A percentile compares a stretch with the other conserved stretches of the same genome.
Conservation (phyloP, 192 early-diverging fungal genomes). For the Phycomyces blakesleeanus region DNA sequence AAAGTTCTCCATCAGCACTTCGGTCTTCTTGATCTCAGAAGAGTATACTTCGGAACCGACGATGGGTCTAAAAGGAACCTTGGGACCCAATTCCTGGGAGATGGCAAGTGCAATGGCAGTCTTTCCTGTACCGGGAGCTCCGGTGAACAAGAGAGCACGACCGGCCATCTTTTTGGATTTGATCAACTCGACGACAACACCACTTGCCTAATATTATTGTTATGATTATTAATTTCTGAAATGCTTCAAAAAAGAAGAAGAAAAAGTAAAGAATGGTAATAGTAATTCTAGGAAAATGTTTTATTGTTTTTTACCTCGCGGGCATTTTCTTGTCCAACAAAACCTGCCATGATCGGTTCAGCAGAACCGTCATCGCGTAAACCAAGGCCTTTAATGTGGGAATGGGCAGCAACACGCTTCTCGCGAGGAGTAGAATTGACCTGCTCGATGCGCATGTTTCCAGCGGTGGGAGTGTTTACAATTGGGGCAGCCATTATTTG, state of each 20-base stretch:
- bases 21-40: constrained; percentile 98
- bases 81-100: constrained; percentile 93
- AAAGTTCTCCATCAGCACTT: constrained; percentile 99
- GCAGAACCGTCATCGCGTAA: constrained; percentile 83
- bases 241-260: not conserved
- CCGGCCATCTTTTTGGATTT: constrained; percentile 97
- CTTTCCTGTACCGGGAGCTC: constrained; percentile 97
- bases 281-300: no score
- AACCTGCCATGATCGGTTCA: constrained; percentile 84
- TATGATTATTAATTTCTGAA: not conserved
- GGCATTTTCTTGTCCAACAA: constrained; percentile 96
- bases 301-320: constrained; percentile 64
- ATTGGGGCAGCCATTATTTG: no score
- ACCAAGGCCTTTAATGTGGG: constrained; percentile 96
- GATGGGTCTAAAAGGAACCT: constrained; percentile 99
- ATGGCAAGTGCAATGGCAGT: constrained; percentile 96
- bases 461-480: not conserved
- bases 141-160: constrained; percentile 88
- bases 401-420: constrained; percentile 92
- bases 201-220: constrained; percentile 66
- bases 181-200: constrained; percentile 92
- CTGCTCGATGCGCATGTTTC: constrained; percentile 86
- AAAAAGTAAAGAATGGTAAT: no score
- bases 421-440: constrained; percentile 90
- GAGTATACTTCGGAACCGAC: constrained; percentile 98